Evolutionary conservation across 106 monocot genomes (phyloP).

Genomic region (Dioscorea alata): DNA sequence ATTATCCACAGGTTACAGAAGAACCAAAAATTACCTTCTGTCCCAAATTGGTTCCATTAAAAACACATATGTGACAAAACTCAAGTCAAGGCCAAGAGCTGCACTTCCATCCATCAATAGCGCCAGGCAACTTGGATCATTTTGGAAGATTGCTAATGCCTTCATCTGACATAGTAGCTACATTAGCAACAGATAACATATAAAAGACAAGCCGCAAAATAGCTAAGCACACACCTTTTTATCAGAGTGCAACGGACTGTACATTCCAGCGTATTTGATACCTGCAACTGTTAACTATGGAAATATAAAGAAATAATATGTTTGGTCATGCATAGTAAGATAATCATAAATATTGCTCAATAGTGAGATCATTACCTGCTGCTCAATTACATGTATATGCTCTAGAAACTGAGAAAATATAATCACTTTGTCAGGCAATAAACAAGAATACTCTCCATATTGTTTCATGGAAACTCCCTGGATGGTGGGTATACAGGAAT

Average conservation of each 20-base stretch:
- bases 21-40: conserved; percentile 49
- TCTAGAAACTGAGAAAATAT: conserved; percentile 99
- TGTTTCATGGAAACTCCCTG: background rate
- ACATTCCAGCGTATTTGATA: conserved; percentile 75
- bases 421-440: conserved; percentile 72
- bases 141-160: conserved; percentile 66
- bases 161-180: conserved; percentile 39
- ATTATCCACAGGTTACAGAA: too few species aligned
- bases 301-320: conserved; percentile 6
- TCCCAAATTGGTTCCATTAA: conserved; percentile 99
- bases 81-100: conserved; percentile 93
- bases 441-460: conserved; percentile 14
- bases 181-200: too few species aligned
- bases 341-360: background rate
- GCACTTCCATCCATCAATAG: conserved; percentile 99
- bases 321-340: background rate
- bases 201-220: background rate
- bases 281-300: conserved; percentile 70
- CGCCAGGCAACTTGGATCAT: conserved; percentile 69
- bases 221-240: conserved; percentile 54
- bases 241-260: conserved; percentile 76
- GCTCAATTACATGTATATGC: conserved; percentile 95
- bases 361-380: conserved; percentile 51
- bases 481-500: background rate
- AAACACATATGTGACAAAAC: conserved; percentile 92